Conservation (phyloP, 73 alveolate genomes). For the Tetrahymena borealis region DNA sequence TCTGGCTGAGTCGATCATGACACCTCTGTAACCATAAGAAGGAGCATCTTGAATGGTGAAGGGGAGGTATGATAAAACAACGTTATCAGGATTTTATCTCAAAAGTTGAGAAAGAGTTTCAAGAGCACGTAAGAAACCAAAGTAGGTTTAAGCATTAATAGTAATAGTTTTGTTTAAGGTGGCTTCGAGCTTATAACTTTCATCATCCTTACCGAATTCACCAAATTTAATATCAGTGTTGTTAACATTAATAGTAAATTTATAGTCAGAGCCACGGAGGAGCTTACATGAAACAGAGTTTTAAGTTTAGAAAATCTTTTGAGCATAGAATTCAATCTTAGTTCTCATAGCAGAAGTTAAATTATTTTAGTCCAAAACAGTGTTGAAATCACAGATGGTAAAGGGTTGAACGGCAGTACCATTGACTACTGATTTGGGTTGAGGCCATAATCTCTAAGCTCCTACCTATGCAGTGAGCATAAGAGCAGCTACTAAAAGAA, state of each 20-base stretch:
- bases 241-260: background rate
- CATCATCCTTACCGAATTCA: background rate
- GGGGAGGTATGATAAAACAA: constrained; percentile 43
- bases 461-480: background rate
- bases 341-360: background rate
- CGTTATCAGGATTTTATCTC: background rate
- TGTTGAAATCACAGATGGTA: background rate
- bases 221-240: background rate
- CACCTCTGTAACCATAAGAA: constrained; percentile 71
- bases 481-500: background rate
- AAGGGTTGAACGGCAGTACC: background rate
- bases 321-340: background rate
- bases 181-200: background rate
- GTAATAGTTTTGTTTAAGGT: background rate
- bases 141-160: background rate
- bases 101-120: background rate
- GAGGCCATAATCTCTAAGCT: background rate
- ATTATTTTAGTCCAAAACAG: background rate
- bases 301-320: background rate
- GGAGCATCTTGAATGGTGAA: constrained; percentile 59
- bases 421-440: background rate
- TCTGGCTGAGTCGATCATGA: constrained; percentile 79
- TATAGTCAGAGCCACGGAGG: background rate
- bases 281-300: background rate
- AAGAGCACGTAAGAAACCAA: background rate